Evolutionary conservation across 2,329 filamentous ascomycete species (phyloP).

Genomic region (Chrysoporthe austroafricana): DNA sequence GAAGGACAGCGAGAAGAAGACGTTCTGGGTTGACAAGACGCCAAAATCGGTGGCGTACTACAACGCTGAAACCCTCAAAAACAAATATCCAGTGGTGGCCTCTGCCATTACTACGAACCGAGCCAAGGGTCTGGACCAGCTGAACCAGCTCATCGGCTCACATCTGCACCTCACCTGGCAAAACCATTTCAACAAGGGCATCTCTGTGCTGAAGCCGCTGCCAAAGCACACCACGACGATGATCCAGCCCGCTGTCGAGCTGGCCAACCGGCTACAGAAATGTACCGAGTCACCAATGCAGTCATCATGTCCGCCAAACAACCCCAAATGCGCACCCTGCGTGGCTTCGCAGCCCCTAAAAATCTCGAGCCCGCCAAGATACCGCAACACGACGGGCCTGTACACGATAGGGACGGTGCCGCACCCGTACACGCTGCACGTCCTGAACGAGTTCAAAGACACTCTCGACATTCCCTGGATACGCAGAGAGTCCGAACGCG

Average conservation of each 20-base stretch:
- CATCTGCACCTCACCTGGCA: slow-evolving; percentile 89
- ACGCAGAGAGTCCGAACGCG: slow-evolving; percentile 69
- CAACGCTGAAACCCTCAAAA: slow-evolving; percentile 62
- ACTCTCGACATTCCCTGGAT: slow-evolving; percentile 67
- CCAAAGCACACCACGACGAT: slow-evolving; percentile 75
- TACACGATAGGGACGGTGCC: slow-evolving; percentile 89
- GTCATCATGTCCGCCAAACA: slow-evolving; percentile 82
- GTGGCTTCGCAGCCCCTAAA: slow-evolving; percentile 65
- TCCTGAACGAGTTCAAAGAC: slow-evolving; percentile 65
- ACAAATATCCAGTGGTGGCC: slow-evolving; percentile 69
- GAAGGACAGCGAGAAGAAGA: slow-evolving; percentile 44
- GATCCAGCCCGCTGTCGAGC: slow-evolving; percentile 68
- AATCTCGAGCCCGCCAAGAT: slow-evolving; percentile 68
- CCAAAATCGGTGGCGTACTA: slow-evolving; percentile 79
- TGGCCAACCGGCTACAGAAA: slow-evolving; percentile 75
- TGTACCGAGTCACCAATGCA: slow-evolving; percentile 77
- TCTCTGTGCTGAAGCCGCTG: slow-evolving; percentile 80
- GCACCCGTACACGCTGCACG: slow-evolving; percentile 84
- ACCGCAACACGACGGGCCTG: slow-evolving; percentile 70
- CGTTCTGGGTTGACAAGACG: slow-evolving; percentile 67
- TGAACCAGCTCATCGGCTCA: slow-evolving; percentile 78
- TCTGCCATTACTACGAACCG: slow-evolving; percentile 62
- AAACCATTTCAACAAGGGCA: slow-evolving; percentile 73
- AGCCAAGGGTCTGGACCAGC: slow-evolving; percentile 63
- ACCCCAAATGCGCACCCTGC: slow-evolving; percentile 74